These are phyloP conservation scores for Tubosaeta brunneosetosa DNA, from an alignment of 768 basidiomycete genomes.

Conservation along the genomic window DNA sequence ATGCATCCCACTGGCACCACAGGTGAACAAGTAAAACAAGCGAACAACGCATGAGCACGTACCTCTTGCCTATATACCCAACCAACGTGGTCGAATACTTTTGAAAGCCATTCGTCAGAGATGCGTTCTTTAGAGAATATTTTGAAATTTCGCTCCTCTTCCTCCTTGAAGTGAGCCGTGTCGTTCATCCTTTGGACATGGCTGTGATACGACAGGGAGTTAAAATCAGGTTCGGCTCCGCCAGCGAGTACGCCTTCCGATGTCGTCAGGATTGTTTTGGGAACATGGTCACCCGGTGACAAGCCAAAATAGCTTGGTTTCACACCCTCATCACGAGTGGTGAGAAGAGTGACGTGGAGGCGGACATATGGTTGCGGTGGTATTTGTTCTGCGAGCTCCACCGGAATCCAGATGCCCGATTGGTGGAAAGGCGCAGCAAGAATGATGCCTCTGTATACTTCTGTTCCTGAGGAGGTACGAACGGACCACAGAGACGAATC, in stretches of 20 bases:
- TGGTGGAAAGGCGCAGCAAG: conserved; percentile 84
- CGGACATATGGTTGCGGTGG: conserved; percentile 73
- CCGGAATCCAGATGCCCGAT: conserved; percentile 51
- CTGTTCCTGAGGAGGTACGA: conserved; percentile 41
- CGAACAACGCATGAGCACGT: conserved; percentile 5
- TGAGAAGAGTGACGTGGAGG: conserved; percentile 84
- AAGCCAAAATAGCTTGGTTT: conserved; percentile 69
- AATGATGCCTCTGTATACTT: conserved; percentile 69
- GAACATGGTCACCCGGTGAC: conserved; percentile 39
- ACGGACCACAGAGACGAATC: conserved; percentile 50
- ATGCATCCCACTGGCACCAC: conserved; percentile 67
- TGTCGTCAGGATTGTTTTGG: conserved; percentile 70
- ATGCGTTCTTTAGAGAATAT: conserved; percentile 72
- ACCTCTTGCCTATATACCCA: conserved; percentile 86
- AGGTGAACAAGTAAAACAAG: conserved; percentile 4
- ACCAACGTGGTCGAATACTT: conserved; percentile 64
- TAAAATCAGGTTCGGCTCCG: conserved; percentile 70
- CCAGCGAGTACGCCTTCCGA: conserved; percentile 53
- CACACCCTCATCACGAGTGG: conserved; percentile 63
- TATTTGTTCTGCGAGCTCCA: conserved; percentile 46
- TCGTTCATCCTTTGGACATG: conserved; percentile 33
- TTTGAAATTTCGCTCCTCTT: conserved; percentile 69
- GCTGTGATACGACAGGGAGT: conserved; percentile 80
- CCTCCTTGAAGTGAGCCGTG: conserved; percentile 18
- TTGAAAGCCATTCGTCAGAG: conserved; percentile 64